Evolutionary conservation across 352 stramenopile genomes (phyloP).

Genomic region (Phytophthora tubulina): DNA sequence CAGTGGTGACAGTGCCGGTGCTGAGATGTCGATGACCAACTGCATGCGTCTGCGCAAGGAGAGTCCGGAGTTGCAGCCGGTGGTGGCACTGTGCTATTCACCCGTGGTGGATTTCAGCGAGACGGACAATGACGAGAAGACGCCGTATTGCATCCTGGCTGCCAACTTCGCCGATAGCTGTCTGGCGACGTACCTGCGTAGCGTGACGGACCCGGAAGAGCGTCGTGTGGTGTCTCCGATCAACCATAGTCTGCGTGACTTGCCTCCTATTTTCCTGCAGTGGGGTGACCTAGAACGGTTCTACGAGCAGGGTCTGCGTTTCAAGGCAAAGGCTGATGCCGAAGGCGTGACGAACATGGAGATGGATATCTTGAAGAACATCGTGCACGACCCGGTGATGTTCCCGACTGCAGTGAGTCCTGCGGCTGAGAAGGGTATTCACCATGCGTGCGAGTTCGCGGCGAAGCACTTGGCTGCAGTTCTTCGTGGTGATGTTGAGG

Average conservation of each 20-base stretch:
- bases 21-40: constrained; percentile 47
- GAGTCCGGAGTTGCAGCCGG: constrained; percentile 29
- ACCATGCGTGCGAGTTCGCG: constrained; percentile 32
- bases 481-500: neutral
- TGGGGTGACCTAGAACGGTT: constrained; percentile 42
- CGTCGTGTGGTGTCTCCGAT: constrained; percentile 39
- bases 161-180: constrained; percentile 40
- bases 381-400: constrained; percentile 43
- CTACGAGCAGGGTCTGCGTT: constrained; percentile 40
- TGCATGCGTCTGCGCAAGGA: constrained; percentile 41
- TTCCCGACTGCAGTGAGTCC: constrained; percentile 41
- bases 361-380: constrained; percentile 47
- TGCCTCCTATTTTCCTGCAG: constrained; percentile 51
- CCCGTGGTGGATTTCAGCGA: constrained; percentile 37
- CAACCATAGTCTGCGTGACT: constrained; percentile 41
- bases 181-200: constrained; percentile 29
- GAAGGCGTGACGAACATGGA: constrained; percentile 48
- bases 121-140: constrained; percentile 34
- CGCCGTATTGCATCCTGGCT: constrained; percentile 33
- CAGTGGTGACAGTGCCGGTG: constrained; percentile 60
- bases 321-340: constrained; percentile 37
- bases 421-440: constrained; percentile 35
- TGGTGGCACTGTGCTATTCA: constrained; percentile 38
- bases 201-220: constrained; percentile 32
- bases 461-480: constrained; percentile 30